Evolutionary conservation across 179 eudicot species (phyloP), one percentile per base, ranked within the genome.

Genomic region (Carnegiea gigantea): DNA sequence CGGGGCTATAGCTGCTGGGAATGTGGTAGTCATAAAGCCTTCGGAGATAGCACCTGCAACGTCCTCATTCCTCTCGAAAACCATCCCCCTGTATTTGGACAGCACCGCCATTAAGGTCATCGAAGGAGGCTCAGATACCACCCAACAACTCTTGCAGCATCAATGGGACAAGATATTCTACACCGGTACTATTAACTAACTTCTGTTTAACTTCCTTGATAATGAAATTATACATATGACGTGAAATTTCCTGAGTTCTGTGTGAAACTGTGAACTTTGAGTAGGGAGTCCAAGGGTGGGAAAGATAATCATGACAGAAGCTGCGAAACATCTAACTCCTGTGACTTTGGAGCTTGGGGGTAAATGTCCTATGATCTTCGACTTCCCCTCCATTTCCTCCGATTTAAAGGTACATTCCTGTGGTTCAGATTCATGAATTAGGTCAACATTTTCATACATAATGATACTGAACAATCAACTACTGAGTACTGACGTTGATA

Each of bases 141-240:
- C 91, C 26, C 89, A 90, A 70, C 82, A 85, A 60, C 90, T 96
- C 51, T 78, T 96, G 74, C 87, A 91, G 77, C 87, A 87, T 57
- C 90, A 86, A 86, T 96, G 99, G 99, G 98, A 94, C 90, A 94
- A 94, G 84, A 93, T 96, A 44, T 96, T 96, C 85, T 96, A 90
- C 85, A 96, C 99, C 33, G 98, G 99, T 92, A 67, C 30, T 43
- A 13, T 8, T 62, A 26, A 57, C 44, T 49, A n/a, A 0, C 11
- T 5, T 72, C 30, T 3, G 30, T 23, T 62, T 24, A 10, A 6
- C 13, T 62, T n/a, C 68, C 30, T 62, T 9, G 15, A 1, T 40
- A 40, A 40, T 40, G 44, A 40, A 6, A 40, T 7, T 5, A 40
- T 18, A 21, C 11, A 2, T 60, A 21, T 4, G 24, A 23, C 1